Evolutionary conservation across 108 stramenopile genomes (phyloP).

Genomic region (Nannochloropsis gaditana): DNA sequence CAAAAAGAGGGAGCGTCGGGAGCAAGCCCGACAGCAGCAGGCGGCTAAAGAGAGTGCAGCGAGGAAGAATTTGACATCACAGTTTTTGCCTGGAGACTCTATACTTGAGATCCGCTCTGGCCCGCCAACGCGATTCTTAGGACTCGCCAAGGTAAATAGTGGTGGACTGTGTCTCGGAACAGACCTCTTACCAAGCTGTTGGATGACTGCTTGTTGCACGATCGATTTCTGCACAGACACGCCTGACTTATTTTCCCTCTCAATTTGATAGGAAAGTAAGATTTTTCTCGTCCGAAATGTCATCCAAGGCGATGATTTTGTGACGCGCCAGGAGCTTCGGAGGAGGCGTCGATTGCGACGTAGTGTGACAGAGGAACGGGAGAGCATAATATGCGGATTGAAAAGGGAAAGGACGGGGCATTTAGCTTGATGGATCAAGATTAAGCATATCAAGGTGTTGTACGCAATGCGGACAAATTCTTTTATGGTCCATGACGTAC

Average conservation of each 20-base stretch:
- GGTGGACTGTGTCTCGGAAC: neutral
- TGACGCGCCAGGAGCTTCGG: neutral
- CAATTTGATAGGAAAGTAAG: neutral
- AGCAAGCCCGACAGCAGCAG: neutral
- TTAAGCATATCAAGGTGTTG: too few relatives aligned
- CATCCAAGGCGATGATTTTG: neutral
- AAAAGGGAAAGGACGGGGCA: neutral
- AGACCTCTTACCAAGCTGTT: neutral
- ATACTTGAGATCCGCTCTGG: slow-evolving; percentile 37
- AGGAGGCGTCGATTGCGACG: neutral
- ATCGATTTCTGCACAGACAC: neutral
- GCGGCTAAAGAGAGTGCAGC: neutral
- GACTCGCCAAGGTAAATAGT: slow-evolving; percentile 33
- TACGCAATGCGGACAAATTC: too few relatives aligned
- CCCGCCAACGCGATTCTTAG: slow-evolving; percentile 34
- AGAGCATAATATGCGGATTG: neutral
- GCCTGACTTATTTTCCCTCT: neutral
- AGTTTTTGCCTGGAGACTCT: slow-evolving; percentile 39
- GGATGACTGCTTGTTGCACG: neutral
- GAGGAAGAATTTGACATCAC: slow-evolving; percentile 2
- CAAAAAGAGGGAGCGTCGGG: slow-evolving; percentile 11
- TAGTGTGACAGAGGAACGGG: neutral
- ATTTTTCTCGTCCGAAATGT: slow-evolving; percentile 8
- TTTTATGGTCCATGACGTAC: too few relatives aligned
- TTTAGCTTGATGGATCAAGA: neutral